Conservation (phyloP, 2,329 filamentous ascomycete genomes). For the Elsinoe ampelina region DNA sequence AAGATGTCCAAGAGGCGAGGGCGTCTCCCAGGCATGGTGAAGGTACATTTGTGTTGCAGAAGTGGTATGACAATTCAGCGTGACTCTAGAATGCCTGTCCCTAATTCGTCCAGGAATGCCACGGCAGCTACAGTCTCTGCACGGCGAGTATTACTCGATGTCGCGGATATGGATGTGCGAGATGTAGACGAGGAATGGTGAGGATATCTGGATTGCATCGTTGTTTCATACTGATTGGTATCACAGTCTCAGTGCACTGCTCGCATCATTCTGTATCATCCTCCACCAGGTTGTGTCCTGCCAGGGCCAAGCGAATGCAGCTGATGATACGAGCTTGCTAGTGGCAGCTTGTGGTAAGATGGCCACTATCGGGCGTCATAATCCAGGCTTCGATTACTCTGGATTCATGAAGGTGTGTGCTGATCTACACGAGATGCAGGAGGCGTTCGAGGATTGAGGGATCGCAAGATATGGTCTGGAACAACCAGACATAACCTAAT, state of each 20-base stretch:
- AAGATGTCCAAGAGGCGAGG: neutral
- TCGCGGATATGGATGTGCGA: neutral
- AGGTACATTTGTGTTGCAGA: neutral
- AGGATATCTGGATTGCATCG: neutral
- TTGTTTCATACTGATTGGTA: neutral
- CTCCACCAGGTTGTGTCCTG: neutral
- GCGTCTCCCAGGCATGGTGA: neutral
- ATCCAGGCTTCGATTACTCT: neutral
- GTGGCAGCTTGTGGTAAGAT: neutral
- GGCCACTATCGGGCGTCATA: neutral
- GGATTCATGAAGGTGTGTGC: neutral
- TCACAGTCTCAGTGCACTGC: neutral
- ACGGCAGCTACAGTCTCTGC: neutral
- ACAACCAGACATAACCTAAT: too few relatives aligned
- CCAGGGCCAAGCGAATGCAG: neutral
- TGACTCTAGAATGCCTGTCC: neutral
- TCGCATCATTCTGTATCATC: neutral
- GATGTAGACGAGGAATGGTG: neutral
- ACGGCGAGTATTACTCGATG: neutral
- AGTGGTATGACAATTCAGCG: neutral
- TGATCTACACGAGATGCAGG: neutral
- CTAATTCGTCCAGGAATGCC: neutral
- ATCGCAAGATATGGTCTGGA: constrained; percentile 19
- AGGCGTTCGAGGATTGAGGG: neutral
- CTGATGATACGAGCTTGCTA: neutral